Base-by-base conservation (phyloP, 208 protist genomes). In the Leishmania martiniquensis region DNA sequence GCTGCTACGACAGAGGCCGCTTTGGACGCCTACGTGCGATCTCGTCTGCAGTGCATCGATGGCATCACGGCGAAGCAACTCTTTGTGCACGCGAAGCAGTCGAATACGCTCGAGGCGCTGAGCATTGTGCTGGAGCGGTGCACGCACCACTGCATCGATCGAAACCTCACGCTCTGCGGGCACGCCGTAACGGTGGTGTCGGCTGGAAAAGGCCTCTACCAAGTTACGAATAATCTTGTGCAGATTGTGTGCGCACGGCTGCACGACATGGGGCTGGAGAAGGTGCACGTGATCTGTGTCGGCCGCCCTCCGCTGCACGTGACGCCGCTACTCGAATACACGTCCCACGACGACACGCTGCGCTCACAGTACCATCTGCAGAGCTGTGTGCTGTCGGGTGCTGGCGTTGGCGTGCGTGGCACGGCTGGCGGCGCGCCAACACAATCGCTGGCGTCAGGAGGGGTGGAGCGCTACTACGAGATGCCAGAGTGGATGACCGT, bases 271-370 rank as follows among this genome's bases (percentile, higher is more conserved):
- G 93, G 93, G 0, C 75, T 96, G 62, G 84, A 91, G 60, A 81
- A 84, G 60, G 85, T 95, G 15, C 85, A 93, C 66, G 78, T 97
- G 32, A 86, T 96, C 15, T 96, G 90, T 75, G 84, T 97, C n/a
- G 93, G 93, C 39, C 90, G 90, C 25, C 93, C 93, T 9, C 91
- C 93, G 34, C 81, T 97, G 55, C 93, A 97, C 77, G 78, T 83
- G 15, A 93, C 89, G 17, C 93, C 93, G 60, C 85, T 97, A 57
- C 87, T 97, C 20, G 90, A 92, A 82, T 97, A 95, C 85, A 79
- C 85, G 1, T 77, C 75, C 4, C 66, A 68, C 44, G 93, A 97
- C 77, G 84, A 88, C 29, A 89, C 89, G 34, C 84, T 95, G 73
- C 87, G 88, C 5, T 77, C 87, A 60, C 91, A 94, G 85, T 92